Base-by-base conservation (phyloP, 192 early-diverging fungal genomes). In the Oehlia diaphana region DNA sequence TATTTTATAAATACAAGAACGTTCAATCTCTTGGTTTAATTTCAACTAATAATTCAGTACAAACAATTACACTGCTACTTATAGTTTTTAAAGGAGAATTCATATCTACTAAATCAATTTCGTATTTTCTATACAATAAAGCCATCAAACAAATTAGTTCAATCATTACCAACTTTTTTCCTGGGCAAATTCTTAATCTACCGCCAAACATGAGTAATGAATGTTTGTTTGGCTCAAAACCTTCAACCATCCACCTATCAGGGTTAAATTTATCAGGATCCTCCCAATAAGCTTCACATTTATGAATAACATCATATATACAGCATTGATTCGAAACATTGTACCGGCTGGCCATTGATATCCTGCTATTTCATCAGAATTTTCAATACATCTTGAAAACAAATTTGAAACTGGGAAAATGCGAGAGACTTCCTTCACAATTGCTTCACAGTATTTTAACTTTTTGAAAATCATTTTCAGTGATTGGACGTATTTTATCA, bases 111-210 rank as follows among this genome's bases (percentile, higher is more conserved):
- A 75, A 63, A 62, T 63, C 61, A 63, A 44, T 12, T n/a, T 75
- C 61, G 14, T 63, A 75, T 63, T 75, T 26, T 63, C 23, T 31
- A 61, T 37, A 75, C 37, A 75, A 12, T 35, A 63, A 35, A 35
- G 35, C 26, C 31, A 75, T 63, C 4, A 75, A 63, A 63, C 16
- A 63, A 23, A 39, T 23, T 1, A 75, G 9, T 37, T 63, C 23
- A 44, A 63, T 37, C 74, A 75, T 75, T 37, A 61, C 61, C 26
- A 75, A 63, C 3, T 75, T 33, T 44, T 61, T 75, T 31, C 61
- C 74, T 63, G 74, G 61, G 62, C 74, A 75, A 35, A 62, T 37
- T 3, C 61, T 16, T 21, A 63, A 16, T 4, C 74, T 61, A 37
- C 61, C 31, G 37, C 61, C 61, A 75, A 75, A 75, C 13, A 75